Base-by-base conservation (phyloP, 805 yeast genomes). In the Zygosaccharomyces siamensis region DNA sequence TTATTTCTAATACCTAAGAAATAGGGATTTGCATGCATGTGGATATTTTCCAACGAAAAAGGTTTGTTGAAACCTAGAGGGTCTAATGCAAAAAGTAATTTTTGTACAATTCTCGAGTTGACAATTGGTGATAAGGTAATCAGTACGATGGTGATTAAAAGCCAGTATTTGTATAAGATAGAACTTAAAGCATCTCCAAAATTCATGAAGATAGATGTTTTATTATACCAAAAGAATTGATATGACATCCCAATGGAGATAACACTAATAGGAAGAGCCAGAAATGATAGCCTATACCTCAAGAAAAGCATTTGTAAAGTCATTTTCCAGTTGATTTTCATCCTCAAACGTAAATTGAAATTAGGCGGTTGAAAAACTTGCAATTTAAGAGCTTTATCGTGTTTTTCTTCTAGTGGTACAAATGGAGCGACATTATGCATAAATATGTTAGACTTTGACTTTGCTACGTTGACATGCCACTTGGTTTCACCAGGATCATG, bases 261-360 rank as follows among this genome's bases (percentile, higher is more conserved):
- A 14, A 86, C 70, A 35, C 80, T 78, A 1, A 84, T 71, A 3
- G 95, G 89, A 46, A 86, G 75, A 1, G 89, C 75, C 3, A 86
- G 83, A 36, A 85, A 70, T 1, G 86, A 80, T 11, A 92, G 74
- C 59, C 99, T 75, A 65, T 86, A 92, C 48, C 95, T 73, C 56
- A 89, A 71, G 4, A 86, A 83, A 41, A 90, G 67, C 54, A 85
- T 73, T 48, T 82, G 84, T 50, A 90, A 66, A 33, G 92, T 83
- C 39, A 64, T 38, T 1, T 42, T 20, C 66, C 68, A 60, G 45
- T 61, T 56, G 12, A 63, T 50, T 23, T 45, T 41, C 31, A 65
- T 27, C 5, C n/a, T 39, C 11, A 63, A 27, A n/a, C 46, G 39
- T 4, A 59, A 24, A 7, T 53, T 36, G 16, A 36, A 37, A n/a